A percentile compares a stretch with the other conserved stretches of the same genome.
Evolutionary conservation across 2,329 filamentous ascomycete genomes (phyloP).

Genomic region (Colletotrichum coccodes): DNA sequence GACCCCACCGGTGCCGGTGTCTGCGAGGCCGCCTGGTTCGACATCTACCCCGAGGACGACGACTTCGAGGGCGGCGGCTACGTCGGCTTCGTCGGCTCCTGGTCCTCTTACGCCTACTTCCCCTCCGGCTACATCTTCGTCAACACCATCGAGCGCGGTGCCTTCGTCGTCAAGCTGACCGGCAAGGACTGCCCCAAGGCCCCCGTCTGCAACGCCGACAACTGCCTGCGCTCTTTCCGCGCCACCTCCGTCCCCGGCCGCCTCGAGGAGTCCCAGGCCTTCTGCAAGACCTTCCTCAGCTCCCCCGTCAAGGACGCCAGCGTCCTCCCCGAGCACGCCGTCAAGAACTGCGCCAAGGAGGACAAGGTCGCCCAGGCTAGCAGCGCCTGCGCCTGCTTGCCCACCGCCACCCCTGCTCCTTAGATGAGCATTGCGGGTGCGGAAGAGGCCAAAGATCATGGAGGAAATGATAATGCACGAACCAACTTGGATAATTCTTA

Average conservation of each 20-base stretch:
- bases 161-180: conserved; percentile 55
- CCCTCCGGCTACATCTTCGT: conserved; percentile 59
- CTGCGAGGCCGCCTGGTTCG: conserved; percentile 60
- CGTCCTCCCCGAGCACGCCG: conserved; percentile 35
- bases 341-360: conserved; percentile 34
- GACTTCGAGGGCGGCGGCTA: conserved; percentile 45
- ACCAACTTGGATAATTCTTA: neutral
- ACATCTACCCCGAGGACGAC: conserved; percentile 62
- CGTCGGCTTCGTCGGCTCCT: conserved; percentile 54
- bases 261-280: conserved; percentile 43
- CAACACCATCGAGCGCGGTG: conserved; percentile 63
- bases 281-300: conserved; percentile 40
- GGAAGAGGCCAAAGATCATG: neutral
- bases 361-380: conserved; percentile 36
- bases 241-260: conserved; percentile 45
- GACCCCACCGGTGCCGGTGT: conserved; percentile 57
- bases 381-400: conserved; percentile 37
- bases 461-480: neutral
- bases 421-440: neutral
- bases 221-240: conserved; percentile 49
- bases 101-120: conserved; percentile 61
- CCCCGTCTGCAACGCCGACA: conserved; percentile 45
- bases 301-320: conserved; percentile 32
- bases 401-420: conserved; percentile 34
- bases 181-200: conserved; percentile 31